Conservation (phyloP, 805 yeast genomes). For the Ogataea philodendri region DNA sequence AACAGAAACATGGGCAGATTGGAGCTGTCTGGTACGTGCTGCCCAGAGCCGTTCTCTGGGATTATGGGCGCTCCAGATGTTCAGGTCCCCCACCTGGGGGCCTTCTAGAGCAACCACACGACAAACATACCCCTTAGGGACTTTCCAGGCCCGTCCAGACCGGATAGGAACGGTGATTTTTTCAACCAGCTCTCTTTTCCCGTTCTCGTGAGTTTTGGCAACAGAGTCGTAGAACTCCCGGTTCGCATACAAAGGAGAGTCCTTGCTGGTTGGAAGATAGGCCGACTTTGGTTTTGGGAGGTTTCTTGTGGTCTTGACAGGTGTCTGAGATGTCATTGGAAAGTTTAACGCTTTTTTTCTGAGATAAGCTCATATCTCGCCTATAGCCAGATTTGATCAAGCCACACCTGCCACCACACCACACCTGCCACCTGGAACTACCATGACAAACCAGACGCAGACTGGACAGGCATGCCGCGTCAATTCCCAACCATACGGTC, state of each 20-base stretch:
- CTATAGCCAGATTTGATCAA: no score
- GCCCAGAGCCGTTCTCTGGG: constrained; percentile 71
- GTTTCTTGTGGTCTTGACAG: constrained; percentile 22
- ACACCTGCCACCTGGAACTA: no score
- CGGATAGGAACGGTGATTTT: constrained; percentile 49
- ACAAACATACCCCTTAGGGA: constrained; percentile 59
- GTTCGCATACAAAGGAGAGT: constrained; percentile 52
- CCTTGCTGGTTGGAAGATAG: constrained; percentile 50
- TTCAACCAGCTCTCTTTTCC: constrained; percentile 43
- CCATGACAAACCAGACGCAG: no score
- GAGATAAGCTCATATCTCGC: no score
- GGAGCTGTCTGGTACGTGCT: constrained; percentile 63
- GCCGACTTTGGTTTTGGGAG: constrained; percentile 50
- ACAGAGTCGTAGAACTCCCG: constrained; percentile 45
- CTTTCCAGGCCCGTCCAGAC: constrained; percentile 59
- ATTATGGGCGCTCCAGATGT: constrained; percentile 59
- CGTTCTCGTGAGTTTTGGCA: constrained; percentile 34
- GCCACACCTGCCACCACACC: no score
- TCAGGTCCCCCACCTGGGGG: constrained; percentile 69
- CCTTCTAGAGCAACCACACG: constrained; percentile 65
- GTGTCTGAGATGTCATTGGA: constrained; percentile 15
- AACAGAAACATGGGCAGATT: constrained; percentile 59
- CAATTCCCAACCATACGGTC: no score
- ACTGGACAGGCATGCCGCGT: no score
- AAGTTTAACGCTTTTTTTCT: no score